Evolutionary conservation across 257 asterid species (phyloP).

Genomic region (Rauvolfia tetraphylla): DNA sequence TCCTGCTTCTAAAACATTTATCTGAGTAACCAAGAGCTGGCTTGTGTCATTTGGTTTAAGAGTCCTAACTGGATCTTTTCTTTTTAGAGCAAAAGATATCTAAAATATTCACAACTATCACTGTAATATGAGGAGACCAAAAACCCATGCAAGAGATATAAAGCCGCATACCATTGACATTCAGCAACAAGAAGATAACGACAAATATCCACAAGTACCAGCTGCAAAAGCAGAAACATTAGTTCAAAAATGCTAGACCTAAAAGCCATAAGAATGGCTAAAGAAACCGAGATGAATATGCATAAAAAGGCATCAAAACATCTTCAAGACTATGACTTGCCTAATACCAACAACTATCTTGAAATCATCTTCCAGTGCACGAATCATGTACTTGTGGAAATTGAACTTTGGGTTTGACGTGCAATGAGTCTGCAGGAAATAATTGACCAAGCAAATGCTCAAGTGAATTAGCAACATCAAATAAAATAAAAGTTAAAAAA

Average conservation of each 20-base stretch:
- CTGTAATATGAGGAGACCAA: slow-evolving; percentile 20
- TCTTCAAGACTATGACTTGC: slow-evolving; percentile 36
- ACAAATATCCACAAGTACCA: slow-evolving; percentile 97
- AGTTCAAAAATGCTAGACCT: slow-evolving; percentile 4
- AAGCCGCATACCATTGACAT: slow-evolving; percentile 66
- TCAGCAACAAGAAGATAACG: slow-evolving; percentile 72
- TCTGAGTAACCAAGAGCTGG: not conserved
- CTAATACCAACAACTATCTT: slow-evolving; percentile 93
- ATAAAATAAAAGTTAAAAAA: slow-evolving; percentile 17
- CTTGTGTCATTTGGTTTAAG: not conserved
- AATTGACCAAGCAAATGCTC: slow-evolving; percentile 2
- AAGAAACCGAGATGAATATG: not conserved
- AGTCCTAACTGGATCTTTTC: not conserved
- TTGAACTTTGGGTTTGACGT: slow-evolving; percentile 82
- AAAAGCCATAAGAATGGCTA: not conserved
- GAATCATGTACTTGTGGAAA: slow-evolving; percentile 96
- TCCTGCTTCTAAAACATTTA: not conserved
- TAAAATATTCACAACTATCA: slow-evolving; percentile 92
- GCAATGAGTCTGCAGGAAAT: slow-evolving; percentile 71
- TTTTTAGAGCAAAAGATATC: slow-evolving; percentile 65
- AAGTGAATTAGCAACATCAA: slow-evolving; percentile 1
- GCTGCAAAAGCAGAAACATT: slow-evolving; percentile 49
- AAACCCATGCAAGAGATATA: slow-evolving; percentile 4
- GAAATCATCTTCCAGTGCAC: slow-evolving; percentile 96
- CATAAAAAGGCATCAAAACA: not conserved